These are phyloP conservation scores for Puccinia coronata DNA, from an alignment of 1,284 basidiomycete species.

Conservation along the genomic window DNA sequence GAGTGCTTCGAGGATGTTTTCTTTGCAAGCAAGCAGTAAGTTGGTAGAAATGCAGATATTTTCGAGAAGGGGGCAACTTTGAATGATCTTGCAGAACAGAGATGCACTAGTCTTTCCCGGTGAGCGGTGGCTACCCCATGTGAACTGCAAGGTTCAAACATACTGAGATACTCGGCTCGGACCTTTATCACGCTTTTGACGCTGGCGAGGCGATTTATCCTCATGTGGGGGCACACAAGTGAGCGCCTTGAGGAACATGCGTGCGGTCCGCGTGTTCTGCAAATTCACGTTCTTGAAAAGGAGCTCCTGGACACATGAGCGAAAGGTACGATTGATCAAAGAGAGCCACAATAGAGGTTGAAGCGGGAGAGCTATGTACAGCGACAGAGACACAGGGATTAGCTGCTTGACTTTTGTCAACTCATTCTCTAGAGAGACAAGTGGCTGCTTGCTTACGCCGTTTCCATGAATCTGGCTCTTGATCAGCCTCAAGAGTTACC, in stretches of 20 bases:
- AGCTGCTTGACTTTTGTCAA: no score
- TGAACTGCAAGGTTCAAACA: conserved; percentile 6
- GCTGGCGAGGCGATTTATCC: background rate
- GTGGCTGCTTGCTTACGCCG: no score
- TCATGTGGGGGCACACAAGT: background rate
- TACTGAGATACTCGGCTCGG: no score
- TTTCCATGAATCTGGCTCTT: no score
- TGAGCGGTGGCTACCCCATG: background rate
- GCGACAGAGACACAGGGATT: no score
- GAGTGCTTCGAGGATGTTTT: background rate
- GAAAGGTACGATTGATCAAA: conserved; percentile 11
- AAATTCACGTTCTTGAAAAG: conserved; percentile 15
- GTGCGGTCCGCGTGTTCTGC: background rate
- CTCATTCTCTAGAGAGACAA: no score
- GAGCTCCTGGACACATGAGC: background rate
- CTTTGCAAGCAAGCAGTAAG: background rate
- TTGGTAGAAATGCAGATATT: background rate
- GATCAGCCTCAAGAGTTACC: background rate
- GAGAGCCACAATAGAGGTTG: background rate
- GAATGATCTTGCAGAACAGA: background rate
- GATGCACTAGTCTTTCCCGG: background rate
- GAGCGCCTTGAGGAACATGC: background rate
- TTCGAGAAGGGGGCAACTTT: conserved; percentile 2
- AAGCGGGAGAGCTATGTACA: no score
- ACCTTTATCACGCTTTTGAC: no score